Evolutionary conservation across 805 yeast genomes (phyloP).

Genomic region (Candida awuae): DNA sequence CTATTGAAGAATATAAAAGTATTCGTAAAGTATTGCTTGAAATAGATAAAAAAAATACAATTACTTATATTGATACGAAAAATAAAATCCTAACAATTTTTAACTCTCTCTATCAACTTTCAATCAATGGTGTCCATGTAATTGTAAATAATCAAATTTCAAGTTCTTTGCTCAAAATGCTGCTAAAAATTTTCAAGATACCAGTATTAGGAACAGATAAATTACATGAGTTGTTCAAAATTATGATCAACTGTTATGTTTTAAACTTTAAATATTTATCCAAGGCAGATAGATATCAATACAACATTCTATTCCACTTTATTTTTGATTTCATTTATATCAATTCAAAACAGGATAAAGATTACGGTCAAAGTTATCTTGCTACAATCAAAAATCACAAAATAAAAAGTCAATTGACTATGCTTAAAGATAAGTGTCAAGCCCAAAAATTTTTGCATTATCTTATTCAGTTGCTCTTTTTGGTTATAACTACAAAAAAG

Average conservation of each 20-base stretch:
- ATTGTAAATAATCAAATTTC: constrained; percentile 3
- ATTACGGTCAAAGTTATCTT: constrained; percentile 3
- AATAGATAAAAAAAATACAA: background rate
- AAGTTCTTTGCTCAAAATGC: constrained; percentile 1
- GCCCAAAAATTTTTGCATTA: constrained; percentile 9
- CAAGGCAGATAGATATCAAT: constrained; percentile 4
- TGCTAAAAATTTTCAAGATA: constrained; percentile 1
- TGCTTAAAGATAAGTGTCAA: background rate
- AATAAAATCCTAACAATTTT: background rate
- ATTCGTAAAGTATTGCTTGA: background rate
- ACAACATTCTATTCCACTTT: constrained; percentile 5
- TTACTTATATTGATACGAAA: background rate
- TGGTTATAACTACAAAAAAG: constrained; percentile 1
- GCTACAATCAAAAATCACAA: constrained; percentile 6
- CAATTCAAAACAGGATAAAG: background rate
- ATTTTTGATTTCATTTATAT: constrained; percentile 10
- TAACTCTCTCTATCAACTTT: background rate
- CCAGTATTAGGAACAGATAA: constrained; percentile 1
- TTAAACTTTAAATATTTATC: constrained; percentile 11
- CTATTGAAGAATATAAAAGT: background rate
- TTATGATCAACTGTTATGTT: constrained; percentile 10
- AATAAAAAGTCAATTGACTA: constrained; percentile 7
- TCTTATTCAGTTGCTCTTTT: constrained; percentile 9
- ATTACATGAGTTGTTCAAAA: constrained; percentile 9
- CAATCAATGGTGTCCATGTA: background rate